Base-by-base conservation (phyloP, 495 filamentous ascomycete species). In the Talaromyces stipitatus region DNA sequence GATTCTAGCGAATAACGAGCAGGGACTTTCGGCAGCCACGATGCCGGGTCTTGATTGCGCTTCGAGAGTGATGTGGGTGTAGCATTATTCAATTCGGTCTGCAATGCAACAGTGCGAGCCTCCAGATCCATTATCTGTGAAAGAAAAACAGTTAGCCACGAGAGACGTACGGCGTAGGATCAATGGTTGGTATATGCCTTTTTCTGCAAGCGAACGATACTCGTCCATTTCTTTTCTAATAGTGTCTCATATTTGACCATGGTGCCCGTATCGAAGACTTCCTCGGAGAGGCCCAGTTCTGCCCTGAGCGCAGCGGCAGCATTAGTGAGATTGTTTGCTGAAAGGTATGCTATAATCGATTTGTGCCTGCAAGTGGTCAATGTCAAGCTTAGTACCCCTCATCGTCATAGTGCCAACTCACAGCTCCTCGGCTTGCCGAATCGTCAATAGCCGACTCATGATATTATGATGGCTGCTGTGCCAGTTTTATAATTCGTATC, bases 221-320 rank as follows among this genome's bases (percentile, higher is more conserved):
- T 92, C n/a, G 91, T 95, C 91, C 91, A 96, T 75, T 95, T 95
- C 78, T 92, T 94, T 76, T 94, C 92, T 66, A 95, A 69, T n/a
- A 96, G 69, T 1, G 87, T 87, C 66, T 89, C 89, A 73, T 92
- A 95, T 69, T 90, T 92, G 74, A 91, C 90, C 33, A 82, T 76
- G 10, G 88, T 95, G 9, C 77, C 76, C 38, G 88, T 78, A 66
- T 94, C 89, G 59, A 95, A 91, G 2, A 65, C 62, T 36, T 72
- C 56, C 33, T 55, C 54, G 20, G 72, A 70, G 30, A 72, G 66
- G 16, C 65, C 62, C 2, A 75, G 65, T 55, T 77, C 70, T 61
- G 73, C 66, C 54, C 71, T 65, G 22, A 96, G 70, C 41, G 86
- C 82, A 45, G 83, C 74, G 32, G 85, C 88, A 61, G 82, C 85